phyloP scores from a whole-genome alignment of 148 eudicot genomes.

The Talinum fruticosum region DNA sequence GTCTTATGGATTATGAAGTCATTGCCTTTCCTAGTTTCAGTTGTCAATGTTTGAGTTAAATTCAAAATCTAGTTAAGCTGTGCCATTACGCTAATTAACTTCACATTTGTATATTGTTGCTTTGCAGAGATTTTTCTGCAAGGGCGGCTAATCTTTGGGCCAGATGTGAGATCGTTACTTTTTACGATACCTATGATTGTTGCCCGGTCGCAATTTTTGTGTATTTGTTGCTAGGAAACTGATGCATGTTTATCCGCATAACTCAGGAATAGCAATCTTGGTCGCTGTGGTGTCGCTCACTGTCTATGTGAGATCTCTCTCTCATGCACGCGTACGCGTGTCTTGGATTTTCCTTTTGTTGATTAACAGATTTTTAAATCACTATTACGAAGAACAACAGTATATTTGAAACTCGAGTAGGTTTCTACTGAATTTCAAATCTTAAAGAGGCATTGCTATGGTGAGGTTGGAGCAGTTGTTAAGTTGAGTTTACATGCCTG shows the following conservation, averaged over 20 bases:
- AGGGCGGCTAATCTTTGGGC: conserved; percentile 86
- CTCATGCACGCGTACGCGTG: neutral
- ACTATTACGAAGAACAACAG: neutral
- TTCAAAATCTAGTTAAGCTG: neutral
- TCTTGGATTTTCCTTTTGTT: neutral
- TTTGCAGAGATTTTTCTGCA: conserved; percentile 82
- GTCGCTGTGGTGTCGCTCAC: conserved; percentile 66
- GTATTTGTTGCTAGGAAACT: conserved; percentile 79
- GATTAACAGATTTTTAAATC: neutral
- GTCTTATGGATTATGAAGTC: too few species aligned
- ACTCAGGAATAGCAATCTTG: conserved; percentile 67
- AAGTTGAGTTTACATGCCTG: conserved; percentile 1
- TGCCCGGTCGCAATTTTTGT: conserved; percentile 80
- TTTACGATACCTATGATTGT: conserved; percentile 81
- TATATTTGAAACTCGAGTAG: neutral
- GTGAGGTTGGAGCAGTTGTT: neutral
- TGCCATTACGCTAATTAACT: neutral
- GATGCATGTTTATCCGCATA: conserved; percentile 59
- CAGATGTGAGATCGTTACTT: conserved; percentile 80
- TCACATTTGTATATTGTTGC: conserved; percentile 15
- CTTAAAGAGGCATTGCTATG: neutral
- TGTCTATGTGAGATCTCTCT: conserved; percentile 52
- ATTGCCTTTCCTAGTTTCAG: too few species aligned
- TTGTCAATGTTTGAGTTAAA: neutral
- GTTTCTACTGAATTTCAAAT: neutral